Conservation (phyloP, 2,329 filamentous ascomycete species). For the Penicillium rolfsii region DNA sequence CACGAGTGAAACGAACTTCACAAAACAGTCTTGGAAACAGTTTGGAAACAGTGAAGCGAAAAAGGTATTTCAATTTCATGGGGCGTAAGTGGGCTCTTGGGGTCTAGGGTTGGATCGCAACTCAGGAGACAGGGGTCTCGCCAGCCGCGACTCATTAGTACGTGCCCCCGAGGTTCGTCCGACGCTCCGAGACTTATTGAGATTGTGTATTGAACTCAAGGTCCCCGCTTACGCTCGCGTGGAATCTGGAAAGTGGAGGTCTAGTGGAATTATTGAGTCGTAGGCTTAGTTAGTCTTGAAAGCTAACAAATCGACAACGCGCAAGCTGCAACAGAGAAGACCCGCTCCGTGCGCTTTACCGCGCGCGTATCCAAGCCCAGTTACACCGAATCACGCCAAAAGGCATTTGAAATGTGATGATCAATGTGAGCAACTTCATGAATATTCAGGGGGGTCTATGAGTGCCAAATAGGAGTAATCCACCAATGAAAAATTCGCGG, state of each 20-base stretch:
- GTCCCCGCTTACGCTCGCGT: background rate
- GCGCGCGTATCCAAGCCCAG: constrained; percentile 5
- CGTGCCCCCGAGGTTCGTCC: background rate
- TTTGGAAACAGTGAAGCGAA: too few relatives aligned
- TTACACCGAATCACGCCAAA: background rate
- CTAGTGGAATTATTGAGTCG: background rate
- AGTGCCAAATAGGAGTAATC: too few relatives aligned
- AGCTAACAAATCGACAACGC: constrained; percentile 2
- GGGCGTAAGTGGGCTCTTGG: background rate
- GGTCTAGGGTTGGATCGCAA: background rate
- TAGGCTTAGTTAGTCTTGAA: background rate
- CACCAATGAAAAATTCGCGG: background rate
- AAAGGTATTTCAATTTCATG: background rate
- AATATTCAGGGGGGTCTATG: background rate
- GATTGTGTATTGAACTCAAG: background rate
- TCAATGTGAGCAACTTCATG: background rate
- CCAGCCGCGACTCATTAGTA: background rate
- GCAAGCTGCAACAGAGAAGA: constrained; percentile 5
- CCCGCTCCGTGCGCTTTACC: constrained; percentile 6
- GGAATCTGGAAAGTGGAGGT: constrained; percentile 4
- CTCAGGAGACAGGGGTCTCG: background rate
- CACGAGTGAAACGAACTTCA: too few relatives aligned
- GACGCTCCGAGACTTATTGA: background rate
- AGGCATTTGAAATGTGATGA: background rate
- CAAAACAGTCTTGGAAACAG: background rate